phyloP scores from a whole-genome alignment of 2,329 filamentous ascomycete genomes.

The Hypoxylon rubiginosum region DNA sequence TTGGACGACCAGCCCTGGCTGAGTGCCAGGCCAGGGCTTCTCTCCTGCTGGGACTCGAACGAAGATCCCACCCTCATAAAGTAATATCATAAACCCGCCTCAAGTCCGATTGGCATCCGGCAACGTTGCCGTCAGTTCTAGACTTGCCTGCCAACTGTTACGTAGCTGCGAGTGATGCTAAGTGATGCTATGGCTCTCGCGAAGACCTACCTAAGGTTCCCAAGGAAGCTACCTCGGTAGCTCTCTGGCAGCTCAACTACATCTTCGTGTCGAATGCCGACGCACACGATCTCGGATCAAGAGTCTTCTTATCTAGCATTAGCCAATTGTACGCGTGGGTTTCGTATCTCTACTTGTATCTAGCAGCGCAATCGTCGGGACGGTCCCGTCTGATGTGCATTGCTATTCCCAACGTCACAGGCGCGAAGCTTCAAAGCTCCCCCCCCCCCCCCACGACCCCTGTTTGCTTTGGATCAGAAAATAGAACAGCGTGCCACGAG shows the following conservation, averaged over 20 bases:
- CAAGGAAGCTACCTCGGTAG: neutral
- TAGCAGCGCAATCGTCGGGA: conserved; percentile 11
- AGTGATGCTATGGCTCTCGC: conserved; percentile 7
- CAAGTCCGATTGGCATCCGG: conserved; percentile 29
- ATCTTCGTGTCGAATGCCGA: conserved; percentile 5
- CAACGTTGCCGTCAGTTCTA: conserved; percentile 17
- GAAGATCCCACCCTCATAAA: conserved; percentile 31
- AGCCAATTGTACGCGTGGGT: conserved; percentile 3
- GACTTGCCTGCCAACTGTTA: conserved; percentile 2
- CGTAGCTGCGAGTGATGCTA: conserved; percentile 2
- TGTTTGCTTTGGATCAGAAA: conserved; percentile 18
- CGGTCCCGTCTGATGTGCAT: conserved; percentile 17
- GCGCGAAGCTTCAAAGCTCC: conserved; percentile 18
- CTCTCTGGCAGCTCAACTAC: neutral
- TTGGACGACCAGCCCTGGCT: conserved; percentile 13
- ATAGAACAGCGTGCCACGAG: conserved; percentile 33
- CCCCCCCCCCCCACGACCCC: neutral
- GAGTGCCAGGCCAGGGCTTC: neutral
- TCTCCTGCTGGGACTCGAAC: conserved; percentile 2
- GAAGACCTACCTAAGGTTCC: neutral
- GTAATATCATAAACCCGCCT: conserved; percentile 35
- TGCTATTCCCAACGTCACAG: conserved; percentile 15
- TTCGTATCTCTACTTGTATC: conserved; percentile 7
- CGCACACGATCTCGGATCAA: conserved; percentile 5
- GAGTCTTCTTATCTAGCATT: conserved; percentile 8